Percentiles rank a stretch among this genome's conserved stretches.
phyloP scores from a whole-genome alignment of 768 basidiomycete species.

The Flagelloscypha sp. region DNA sequence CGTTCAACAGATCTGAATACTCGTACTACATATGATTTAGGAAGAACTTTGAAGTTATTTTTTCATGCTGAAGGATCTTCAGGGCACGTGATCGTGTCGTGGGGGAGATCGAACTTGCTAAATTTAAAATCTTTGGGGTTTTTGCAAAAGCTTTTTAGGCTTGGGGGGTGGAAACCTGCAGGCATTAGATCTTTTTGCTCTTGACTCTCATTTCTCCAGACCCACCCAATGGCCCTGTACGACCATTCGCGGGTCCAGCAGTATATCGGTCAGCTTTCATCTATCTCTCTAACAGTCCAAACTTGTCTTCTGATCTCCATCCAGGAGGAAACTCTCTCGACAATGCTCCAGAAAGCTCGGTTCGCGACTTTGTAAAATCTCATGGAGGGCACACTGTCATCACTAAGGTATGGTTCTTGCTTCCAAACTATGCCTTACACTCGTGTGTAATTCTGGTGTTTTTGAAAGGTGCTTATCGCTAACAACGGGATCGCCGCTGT shows the following conservation, averaged over 20 bases:
- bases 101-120: too few relatives aligned
- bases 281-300: conserved; percentile 9
- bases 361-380: conserved; percentile 84
- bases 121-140: too few relatives aligned
- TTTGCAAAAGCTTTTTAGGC: too few relatives aligned
- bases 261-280: conserved; percentile 35
- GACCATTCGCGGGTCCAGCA: conserved; percentile 50
- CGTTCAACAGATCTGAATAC: too few relatives aligned
- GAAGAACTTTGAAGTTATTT: too few relatives aligned
- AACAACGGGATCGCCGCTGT: conserved; percentile 99
- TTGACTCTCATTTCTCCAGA: neutral
- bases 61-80: too few relatives aligned
- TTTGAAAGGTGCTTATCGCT: conserved; percentile 83
- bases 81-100: too few relatives aligned
- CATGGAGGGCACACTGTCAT: conserved; percentile 97
- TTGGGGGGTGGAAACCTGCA: too few relatives aligned
- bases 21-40: too few relatives aligned
- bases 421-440: conserved; percentile 1
- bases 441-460: conserved; percentile 7
- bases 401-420: conserved; percentile 65
- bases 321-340: conserved; percentile 93
- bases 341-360: conserved; percentile 66
- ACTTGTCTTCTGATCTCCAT: conserved; percentile 11
- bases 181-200: too few relatives aligned
- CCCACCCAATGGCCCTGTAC: conserved; percentile 34